Base-by-base conservation (phyloP, 805 yeast species). In the Teunomyces gatunensis region DNA sequence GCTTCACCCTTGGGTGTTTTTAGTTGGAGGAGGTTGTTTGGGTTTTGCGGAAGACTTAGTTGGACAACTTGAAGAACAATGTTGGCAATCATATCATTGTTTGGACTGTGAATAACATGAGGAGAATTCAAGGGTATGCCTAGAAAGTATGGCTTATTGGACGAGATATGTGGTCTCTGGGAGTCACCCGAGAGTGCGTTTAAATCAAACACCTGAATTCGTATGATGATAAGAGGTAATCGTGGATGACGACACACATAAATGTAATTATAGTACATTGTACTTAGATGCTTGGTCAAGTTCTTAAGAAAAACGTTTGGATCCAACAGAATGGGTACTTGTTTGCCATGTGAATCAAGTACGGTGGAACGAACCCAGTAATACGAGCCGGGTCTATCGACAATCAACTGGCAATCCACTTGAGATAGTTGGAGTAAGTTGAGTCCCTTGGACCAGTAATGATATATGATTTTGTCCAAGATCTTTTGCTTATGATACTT, bases 101-200 rank as follows among this genome's bases (percentile, higher is more conserved):
- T 68, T 6, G 71, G 72, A 0, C 85, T 69, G 59, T 85, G 89
- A 11, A 87, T 78, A 2, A 87, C 60, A 54, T 79, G 78, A 1
- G 89, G 84, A 2, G 91, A 82, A 45, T 84, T 82, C 50, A 74
- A 54, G 0, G 92, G 91, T 1, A 87, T 67, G 0, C 84, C 88
- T 12, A 88, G 57, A 54, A 84, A 87, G 51, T 75, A 79, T 0
- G 94, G 86, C 49, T 69, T 77, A 48, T 83, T 72, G 0, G 89
- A 80, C 0, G 75, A 51, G 5, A 82, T 69, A 50, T 68, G 81
- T 7, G 75, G 77, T 44, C 65, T 51, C 21, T 50, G 45, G 15
- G 47, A 47, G 13, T 48, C 36, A 5, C 52, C 13, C 7, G 48
- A 51, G 6, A 55, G 51, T 10, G 54, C 50, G 25, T 63, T 58